Evolutionary conservation across 208 protist species (phyloP), one percentile per base, ranked within the genome.

Genomic region (Lotmaria passim): DNA sequence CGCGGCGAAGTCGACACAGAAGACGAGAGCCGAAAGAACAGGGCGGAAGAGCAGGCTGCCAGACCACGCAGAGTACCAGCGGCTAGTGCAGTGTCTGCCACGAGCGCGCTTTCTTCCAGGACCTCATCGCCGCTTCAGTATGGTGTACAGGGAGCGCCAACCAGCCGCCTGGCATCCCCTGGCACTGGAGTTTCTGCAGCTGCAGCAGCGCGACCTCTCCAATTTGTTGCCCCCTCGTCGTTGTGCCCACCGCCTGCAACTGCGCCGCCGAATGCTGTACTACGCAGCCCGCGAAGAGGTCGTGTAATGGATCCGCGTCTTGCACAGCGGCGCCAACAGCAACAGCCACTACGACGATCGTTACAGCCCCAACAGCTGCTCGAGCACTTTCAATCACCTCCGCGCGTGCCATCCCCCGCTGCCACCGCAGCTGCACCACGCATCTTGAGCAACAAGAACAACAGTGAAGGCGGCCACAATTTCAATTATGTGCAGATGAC

Each of bases 271-370:
- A n/a, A n/a, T n/a, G n/a, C n/a, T n/a, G n/a, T n/a, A n/a, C 53
- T 59, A 26, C 57, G 39, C 57, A 62, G 57, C 50, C 39, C 57
- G 14, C 57, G 21, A 7, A 31, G 53, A 0, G n/a, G 53, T 30
- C 33, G 17, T 31, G 53, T 43, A 2, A 21, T 36, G 53, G 33
- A 59, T 5, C 24, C 19, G 28, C 52, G 31, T 24, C 17, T 19
- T 1, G 1, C 3, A 31, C 17, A n/a, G 6, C 31, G 39, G 52
- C 5, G 15, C 5, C 30, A 7, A n/a, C 52, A 57, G 52, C 31
- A 28, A 19, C 31, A 1, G 53, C 8, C 50, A 31, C n/a, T n/a
- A n/a, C n/a, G n/a, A n/a, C n/a, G n/a, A n/a, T n/a, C n/a, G n/a
- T n/a, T n/a, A n/a, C n/a, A n/a, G n/a, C n/a, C n/a, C n/a, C n/a